Evolutionary conservation across 495 filamentous ascomycete genomes (phyloP).

Genomic region (Cercophora scortea): DNA sequence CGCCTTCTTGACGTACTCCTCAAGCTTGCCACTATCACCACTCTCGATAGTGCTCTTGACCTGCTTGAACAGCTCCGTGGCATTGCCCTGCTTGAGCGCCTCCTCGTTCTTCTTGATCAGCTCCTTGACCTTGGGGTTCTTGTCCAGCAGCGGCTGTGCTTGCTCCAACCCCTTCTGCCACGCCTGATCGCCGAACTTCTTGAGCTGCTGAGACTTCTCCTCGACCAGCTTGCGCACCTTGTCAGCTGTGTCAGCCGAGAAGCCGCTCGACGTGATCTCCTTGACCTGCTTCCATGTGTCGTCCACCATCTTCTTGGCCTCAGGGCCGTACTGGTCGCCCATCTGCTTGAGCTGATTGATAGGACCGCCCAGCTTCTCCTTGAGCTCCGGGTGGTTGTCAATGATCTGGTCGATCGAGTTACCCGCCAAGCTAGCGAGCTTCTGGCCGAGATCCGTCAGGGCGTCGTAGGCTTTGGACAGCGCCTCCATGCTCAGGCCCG

Average conservation of each 20-base stretch:
- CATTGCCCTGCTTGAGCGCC: slow-evolving; percentile 51
- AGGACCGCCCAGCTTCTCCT: slow-evolving; percentile 58
- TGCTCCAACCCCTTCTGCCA: slow-evolving; percentile 58
- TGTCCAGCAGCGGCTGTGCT: slow-evolving; percentile 54
- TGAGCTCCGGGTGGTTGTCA: slow-evolving; percentile 57
- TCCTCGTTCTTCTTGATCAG: slow-evolving; percentile 54
- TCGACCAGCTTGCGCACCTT: slow-evolving; percentile 53
- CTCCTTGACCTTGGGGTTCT: slow-evolving; percentile 58
- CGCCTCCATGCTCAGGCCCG: slow-evolving; percentile 43
- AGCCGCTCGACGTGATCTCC: slow-evolving; percentile 46
- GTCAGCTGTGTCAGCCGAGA: slow-evolving; percentile 37
- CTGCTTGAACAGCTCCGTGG: slow-evolving; percentile 43
- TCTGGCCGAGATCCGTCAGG: slow-evolving; percentile 42
- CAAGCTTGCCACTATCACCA: slow-evolving; percentile 45
- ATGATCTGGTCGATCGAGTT: slow-evolving; percentile 51
- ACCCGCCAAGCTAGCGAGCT: slow-evolving; percentile 45
- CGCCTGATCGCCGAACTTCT: slow-evolving; percentile 53
- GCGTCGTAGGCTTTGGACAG: slow-evolving; percentile 45
- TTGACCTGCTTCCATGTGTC: slow-evolving; percentile 54
- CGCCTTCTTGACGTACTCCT: slow-evolving; percentile 50
- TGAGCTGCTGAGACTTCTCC: slow-evolving; percentile 54
- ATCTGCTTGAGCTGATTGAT: slow-evolving; percentile 55
- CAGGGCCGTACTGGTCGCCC: slow-evolving; percentile 55
- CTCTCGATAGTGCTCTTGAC: slow-evolving; percentile 46
- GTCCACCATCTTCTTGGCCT: slow-evolving; percentile 61